Percentiles rank a stretch among this genome's conserved stretches.
phyloP scores from a whole-genome alignment of 2,329 filamentous ascomycete genomes.

The Taxawa tesnikishii region DNA sequence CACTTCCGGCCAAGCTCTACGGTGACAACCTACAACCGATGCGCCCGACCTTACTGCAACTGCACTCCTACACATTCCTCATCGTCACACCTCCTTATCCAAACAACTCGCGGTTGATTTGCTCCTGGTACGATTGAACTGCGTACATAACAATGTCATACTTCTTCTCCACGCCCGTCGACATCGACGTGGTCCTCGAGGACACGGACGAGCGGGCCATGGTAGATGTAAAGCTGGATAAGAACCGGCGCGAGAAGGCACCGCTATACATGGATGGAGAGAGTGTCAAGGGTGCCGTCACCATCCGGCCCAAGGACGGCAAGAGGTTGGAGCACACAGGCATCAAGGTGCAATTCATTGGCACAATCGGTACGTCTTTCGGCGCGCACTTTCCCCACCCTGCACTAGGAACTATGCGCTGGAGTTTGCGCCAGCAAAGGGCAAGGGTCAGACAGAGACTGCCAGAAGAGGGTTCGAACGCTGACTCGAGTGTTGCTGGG shows the following conservation, averaged over 20 bases:
- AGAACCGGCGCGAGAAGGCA: constrained; percentile 92
- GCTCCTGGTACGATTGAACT: too few relatives aligned
- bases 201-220: constrained; percentile 88
- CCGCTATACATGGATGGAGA: constrained; percentile 97
- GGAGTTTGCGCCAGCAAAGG: too few relatives aligned
- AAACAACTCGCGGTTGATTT: too few relatives aligned
- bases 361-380: constrained; percentile 69
- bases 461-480: too few relatives aligned
- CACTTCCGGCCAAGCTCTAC: too few relatives aligned
- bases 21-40: too few relatives aligned
- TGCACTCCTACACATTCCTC: too few relatives aligned
- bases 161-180: constrained; percentile 95
- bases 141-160: constrained; percentile 88
- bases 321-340: constrained; percentile 96
- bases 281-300: constrained; percentile 93
- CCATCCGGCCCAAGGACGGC: constrained; percentile 91
- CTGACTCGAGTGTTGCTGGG: not conserved
- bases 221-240: constrained; percentile 96
- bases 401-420: not conserved
- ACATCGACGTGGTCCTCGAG: constrained; percentile 97
- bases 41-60: too few relatives aligned
- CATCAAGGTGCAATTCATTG: constrained; percentile 99
- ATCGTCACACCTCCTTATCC: too few relatives aligned
- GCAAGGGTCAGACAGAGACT: too few relatives aligned
- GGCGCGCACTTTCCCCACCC: not conserved